phyloP scores from a whole-genome alignment of 768 basidiomycete species.

The Termitomyces sp. region DNA sequence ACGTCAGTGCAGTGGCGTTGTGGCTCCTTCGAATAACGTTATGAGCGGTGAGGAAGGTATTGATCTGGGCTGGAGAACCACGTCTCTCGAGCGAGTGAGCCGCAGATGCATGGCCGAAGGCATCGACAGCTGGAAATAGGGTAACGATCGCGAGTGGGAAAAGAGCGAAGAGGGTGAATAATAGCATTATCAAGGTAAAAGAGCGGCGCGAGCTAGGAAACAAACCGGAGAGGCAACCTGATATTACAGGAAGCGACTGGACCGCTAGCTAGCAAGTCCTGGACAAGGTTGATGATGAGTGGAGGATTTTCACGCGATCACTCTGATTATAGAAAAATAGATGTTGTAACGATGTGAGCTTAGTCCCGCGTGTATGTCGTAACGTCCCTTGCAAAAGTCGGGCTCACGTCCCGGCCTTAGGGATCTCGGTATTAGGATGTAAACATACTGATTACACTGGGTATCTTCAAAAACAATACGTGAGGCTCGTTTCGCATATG shows the following conservation, averaged over 20 bases:
- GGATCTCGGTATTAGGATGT: too few relatives aligned
- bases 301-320: slow-evolving; percentile 2
- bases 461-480: too few relatives aligned
- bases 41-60: slow-evolving; percentile 37
- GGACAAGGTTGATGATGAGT: not conserved
- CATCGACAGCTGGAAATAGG: slow-evolving; percentile 1
- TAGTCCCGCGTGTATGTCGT: too few relatives aligned
- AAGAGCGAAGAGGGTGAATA: slow-evolving; percentile 2
- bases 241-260: too few relatives aligned
- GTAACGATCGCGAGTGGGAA: not conserved
- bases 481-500: too few relatives aligned
- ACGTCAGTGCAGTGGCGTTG: slow-evolving; percentile 36
- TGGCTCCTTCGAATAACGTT: slow-evolving; percentile 40
- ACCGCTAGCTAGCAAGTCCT: too few relatives aligned
- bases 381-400: too few relatives aligned
- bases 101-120: not conserved
- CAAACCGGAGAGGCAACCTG: not conserved
- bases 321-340: too few relatives aligned
- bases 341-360: too few relatives aligned
- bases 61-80: slow-evolving; percentile 19
- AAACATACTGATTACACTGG: too few relatives aligned
- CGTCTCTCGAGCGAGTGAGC: slow-evolving; percentile 13
- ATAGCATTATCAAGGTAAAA: slow-evolving; percentile 17
- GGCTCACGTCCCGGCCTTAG: too few relatives aligned
- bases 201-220: slow-evolving; percentile 27